phyloP scores from a whole-genome alignment of 192 early-diverging fungal genomes.

The Dissophora globulifera region DNA sequence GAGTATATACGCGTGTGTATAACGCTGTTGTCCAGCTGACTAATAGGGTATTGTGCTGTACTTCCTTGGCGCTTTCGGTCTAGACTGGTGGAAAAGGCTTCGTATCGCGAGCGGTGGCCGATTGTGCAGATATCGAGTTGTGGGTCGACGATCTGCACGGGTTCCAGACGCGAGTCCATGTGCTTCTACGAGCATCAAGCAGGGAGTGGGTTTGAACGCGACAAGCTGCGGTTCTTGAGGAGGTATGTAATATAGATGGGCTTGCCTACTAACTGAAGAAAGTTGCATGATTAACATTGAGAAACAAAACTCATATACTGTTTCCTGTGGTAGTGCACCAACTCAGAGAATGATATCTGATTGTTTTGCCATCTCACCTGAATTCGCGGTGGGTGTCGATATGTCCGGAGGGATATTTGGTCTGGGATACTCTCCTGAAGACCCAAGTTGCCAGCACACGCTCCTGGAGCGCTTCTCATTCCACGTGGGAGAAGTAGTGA shows the following conservation, averaged over 20 bases:
- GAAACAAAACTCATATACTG: not conserved
- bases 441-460: constrained; percentile 25
- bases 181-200: constrained; percentile 45
- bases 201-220: not conserved
- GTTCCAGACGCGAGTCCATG: constrained; percentile 37
- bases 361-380: constrained; percentile 35
- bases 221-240: constrained; percentile 32
- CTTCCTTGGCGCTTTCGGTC: not conserved
- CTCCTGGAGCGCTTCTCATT: constrained; percentile 44
- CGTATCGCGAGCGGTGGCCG: constrained; percentile 44
- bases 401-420: constrained; percentile 40
- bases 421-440: constrained; percentile 31
- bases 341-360: constrained; percentile 25
- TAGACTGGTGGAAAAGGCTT: constrained; percentile 36
- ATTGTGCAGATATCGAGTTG: constrained; percentile 41
- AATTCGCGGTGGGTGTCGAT: constrained; percentile 35
- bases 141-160: constrained; percentile 42
- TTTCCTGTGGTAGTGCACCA: not conserved
- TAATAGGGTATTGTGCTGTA: too few species aligned
- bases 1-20: too few species aligned
- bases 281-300: too few species aligned
- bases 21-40: too few species aligned
- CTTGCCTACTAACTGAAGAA: too few species aligned
- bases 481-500: constrained; percentile 32
- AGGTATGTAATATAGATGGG: too few species aligned